Evolutionary conservation across 148 eudicot genomes (phyloP), one percentile per base, ranked within the genome.

Genomic region (Agrostemma githago): DNA sequence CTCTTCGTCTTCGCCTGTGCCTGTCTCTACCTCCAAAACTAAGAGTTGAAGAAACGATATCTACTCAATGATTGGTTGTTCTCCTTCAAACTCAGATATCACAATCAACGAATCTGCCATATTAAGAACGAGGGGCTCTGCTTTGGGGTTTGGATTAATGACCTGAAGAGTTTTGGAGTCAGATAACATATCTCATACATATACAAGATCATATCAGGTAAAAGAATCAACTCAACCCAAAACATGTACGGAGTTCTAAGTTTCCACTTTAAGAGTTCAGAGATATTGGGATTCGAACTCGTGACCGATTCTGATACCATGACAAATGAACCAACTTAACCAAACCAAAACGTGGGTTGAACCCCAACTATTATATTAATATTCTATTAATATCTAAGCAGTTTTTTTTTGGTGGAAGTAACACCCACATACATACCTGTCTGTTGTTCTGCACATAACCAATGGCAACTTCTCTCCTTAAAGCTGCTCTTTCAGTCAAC

Each of bases 41-140:
- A 58, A 48, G 21, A 46, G 44, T 15, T 53, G 72, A 48, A n/a
- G 19, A 11, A 60, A 14, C 9, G 64, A 58, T 63, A 4, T 57
- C 72, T 72, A 73, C 77, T 81, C 44, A 40, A 84, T 68, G 8
- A 91, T 68, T 5, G 93, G 90, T 71, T 95, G 97, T 65, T 86
- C 96, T 54, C 94, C 94, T 85, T 95, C 99, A 78, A 90, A 88
- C 82, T 95, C 99, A 0, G 99, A 95, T 82, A 95, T 95, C 58
- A 95, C 97, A 42, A 92, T 95, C 65, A 95, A 78, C 2, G 89
- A 87, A 77, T 95, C 97, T 1, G 86, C 81, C 78, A 63, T 82
- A 70, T 73, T 84, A 66, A 95, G 91, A 68, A 61, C 64, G 17
- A 96, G 87, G 37, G 92, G 99, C 76, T 88, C 96, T 8, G 91